Base-by-base conservation (phyloP, 1,139 yeast genomes). In the Pneumocystis canis region DNA sequence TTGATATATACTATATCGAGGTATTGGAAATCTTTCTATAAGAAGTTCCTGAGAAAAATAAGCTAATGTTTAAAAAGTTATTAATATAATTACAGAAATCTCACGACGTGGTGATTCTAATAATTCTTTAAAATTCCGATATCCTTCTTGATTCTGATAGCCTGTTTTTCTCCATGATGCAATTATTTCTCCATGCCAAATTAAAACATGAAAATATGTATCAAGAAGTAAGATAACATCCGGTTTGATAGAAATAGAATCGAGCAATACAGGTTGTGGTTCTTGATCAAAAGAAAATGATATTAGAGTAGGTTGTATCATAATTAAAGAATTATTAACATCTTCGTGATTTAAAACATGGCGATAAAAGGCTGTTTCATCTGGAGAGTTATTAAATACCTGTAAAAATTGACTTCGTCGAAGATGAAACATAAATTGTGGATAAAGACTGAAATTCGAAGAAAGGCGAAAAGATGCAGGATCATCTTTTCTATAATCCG, bases 101-200 rank as follows among this genome's bases (percentile, higher is more conserved):
- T 92, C 98, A 65, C 82, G 82, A 71, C 89, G 85, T 62, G 98
- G 97, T 67, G 87, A 94, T 65, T 87, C 94, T 70, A 92, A 82
- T 73, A 92, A 81, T 65, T 82, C 83, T 74, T 88, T 88, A 76
- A 92, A 89, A 71, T 89, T 89, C 47, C 84, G 90, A 73, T 89
- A 92, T 69, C 88, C 96, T 66, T 86, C 89, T 72, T 84, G 87
- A 67, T 89, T 89, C 75, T 92, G 96, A 73, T 89, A 92, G 4
- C 96, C 94, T 16, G 90, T 92, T 73, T 88, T 89, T 75, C 97
- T 84, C 98, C 98, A 92, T 71, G 85, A 89, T 7, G 97, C 95
- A 69, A 94, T 85, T 57, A 95, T 87, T 72, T 86, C 89, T 71
- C 98, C 98, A 71, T 89, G 97, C 80, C 86, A 92, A 68, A 92